A percentile compares a stretch with the other conserved stretches of the same genome.
Conservation (phyloP, 805 yeast species). For the Wickerhamomyces chambardii region DNA sequence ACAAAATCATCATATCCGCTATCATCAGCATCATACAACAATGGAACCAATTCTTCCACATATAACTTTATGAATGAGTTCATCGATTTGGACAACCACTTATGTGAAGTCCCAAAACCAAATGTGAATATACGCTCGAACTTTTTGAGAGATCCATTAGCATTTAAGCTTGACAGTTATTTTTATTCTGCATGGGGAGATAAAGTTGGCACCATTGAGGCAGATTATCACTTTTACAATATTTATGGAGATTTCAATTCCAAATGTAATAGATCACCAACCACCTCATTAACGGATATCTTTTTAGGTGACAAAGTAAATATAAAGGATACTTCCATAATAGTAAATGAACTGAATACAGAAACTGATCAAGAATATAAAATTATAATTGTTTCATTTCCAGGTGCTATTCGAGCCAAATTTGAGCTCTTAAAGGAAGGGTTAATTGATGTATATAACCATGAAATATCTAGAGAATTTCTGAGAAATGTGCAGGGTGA, state of each 20-base stretch:
- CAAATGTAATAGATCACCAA: constrained; percentile 7
- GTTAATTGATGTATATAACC: not conserved
- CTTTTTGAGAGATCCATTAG: constrained; percentile 1
- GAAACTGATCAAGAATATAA: constrained; percentile 2
- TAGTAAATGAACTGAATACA: not conserved
- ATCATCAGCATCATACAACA: too few relatives aligned
- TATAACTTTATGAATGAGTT: too few relatives aligned
- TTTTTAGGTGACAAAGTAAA: constrained; percentile 6
- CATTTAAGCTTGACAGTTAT: constrained; percentile 10
- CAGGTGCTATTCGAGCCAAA: constrained; percentile 1
- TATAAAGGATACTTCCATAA: not conserved
- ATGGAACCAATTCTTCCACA: too few relatives aligned
- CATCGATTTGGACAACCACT: too few relatives aligned
- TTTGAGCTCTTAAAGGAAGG: not conserved
- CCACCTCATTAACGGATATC: constrained; percentile 3
- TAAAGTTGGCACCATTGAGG: constrained; percentile 5
- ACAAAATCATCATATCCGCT: too few relatives aligned
- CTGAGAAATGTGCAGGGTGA: not conserved
- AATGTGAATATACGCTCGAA: constrained; percentile 4
- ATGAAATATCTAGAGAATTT: not conserved
- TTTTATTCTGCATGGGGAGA: constrained; percentile 6
- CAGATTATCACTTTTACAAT: constrained; percentile 5
- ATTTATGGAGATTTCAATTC: constrained; percentile 2
- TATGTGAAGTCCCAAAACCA: constrained; percentile 2
- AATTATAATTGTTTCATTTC: not conserved